phyloP scores from a whole-genome alignment of 2,329 filamentous ascomycete species.

The Penicillium sp. region DNA sequence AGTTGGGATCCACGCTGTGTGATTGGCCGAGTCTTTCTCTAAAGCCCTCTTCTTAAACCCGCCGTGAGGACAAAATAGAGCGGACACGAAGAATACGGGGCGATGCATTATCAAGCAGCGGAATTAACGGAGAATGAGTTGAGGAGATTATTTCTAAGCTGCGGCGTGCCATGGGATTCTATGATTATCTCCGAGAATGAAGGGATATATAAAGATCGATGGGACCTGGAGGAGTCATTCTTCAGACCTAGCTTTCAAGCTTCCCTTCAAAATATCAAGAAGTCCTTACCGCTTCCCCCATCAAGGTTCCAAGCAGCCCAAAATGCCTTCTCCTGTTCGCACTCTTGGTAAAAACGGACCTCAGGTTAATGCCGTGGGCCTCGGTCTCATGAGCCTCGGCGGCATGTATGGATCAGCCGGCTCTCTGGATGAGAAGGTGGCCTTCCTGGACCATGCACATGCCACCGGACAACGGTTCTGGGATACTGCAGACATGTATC shows the following conservation, averaged over 20 bases:
- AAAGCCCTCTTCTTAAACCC: too few species aligned
- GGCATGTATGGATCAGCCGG: conserved; percentile 21
- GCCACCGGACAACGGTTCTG: conserved; percentile 31
- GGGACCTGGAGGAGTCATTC: neutral
- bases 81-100: too few species aligned
- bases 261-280: neutral
- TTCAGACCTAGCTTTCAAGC: neutral
- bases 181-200: conserved; percentile 1
- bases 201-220: conserved; percentile 8
- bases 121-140: too few species aligned
- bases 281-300: neutral
- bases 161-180: neutral
- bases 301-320: neutral
- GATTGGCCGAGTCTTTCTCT: conserved; percentile 1
- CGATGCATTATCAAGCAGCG: too few species aligned
- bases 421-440: conserved; percentile 14
- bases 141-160: neutral
- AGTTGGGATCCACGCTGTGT: too few species aligned
- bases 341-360: conserved; percentile 22
- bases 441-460: conserved; percentile 33
- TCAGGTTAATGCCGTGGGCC: conserved; percentile 22
- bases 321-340: conserved; percentile 13
- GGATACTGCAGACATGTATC: conserved; percentile 37
- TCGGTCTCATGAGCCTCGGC: conserved; percentile 26
- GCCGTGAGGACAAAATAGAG: too few species aligned